Percentiles rank a stretch among this genome's conserved stretches.
Evolutionary conservation across 1,284 basidiomycete species (phyloP).

Genomic region (Cutaneotrichosporon sp.): DNA sequence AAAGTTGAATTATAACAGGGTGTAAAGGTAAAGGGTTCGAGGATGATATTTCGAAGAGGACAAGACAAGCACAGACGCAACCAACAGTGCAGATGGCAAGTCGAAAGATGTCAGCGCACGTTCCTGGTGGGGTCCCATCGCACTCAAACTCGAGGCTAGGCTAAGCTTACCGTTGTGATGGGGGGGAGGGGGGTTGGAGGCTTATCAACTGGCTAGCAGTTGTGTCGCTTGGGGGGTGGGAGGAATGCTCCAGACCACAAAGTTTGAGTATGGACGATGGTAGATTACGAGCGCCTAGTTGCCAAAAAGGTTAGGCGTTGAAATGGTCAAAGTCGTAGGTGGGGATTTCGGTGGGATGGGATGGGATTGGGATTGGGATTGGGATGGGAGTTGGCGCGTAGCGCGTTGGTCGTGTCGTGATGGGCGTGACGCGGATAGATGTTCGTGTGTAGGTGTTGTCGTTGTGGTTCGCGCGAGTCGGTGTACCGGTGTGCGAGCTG

Average conservation of each 20-base stretch:
- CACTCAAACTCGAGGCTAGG: neutral
- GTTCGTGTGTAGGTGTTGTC: neutral
- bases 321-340: neutral
- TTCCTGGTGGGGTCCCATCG: slow-evolving; percentile 1
- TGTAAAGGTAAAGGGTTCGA: no score
- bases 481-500: neutral
- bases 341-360: neutral
- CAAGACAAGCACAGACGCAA: neutral
- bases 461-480: neutral
- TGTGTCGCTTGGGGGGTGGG: neutral
- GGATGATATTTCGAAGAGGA: no score
- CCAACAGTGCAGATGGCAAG: slow-evolving; percentile 1
- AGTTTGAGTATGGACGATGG: no score
- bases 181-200: no score
- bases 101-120: neutral
- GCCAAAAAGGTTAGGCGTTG: no score
- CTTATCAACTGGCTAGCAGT: neutral
- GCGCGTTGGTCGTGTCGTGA: slow-evolving; percentile 2
- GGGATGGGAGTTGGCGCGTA: neutral
- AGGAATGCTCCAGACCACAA: no score
- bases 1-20: neutral
- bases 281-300: no score
- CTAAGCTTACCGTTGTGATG: no score
- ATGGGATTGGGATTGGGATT: no score
- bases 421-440: slow-evolving; percentile 6